Base-by-base conservation (phyloP, 2,329 filamentous ascomycete species). In the Botrytis cinerea region DNA sequence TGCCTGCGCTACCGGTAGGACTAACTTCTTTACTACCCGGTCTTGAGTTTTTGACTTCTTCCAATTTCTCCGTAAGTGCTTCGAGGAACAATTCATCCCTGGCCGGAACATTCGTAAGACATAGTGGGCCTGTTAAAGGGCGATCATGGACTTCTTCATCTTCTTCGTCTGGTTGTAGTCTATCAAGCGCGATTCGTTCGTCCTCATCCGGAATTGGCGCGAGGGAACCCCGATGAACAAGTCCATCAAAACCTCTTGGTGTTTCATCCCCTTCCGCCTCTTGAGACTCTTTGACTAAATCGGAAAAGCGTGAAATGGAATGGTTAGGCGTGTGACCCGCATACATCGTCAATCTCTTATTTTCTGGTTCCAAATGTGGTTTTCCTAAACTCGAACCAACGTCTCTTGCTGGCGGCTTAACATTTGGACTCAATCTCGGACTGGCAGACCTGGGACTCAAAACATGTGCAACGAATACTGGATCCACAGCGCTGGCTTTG, bases 301-400 rank as follows among this genome's bases (percentile, higher is more conserved):
- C 80, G 2, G 85, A 80, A 7, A 88, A 88, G 18, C 89, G 81
- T 1, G 87, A 89, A 35, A 84, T 79, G 4, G 83, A 84, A 78
- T 90, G 88, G 69, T 85, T 90, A 10, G 89, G 89, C 2, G 89
- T 90, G 80, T 90, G 89, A 1, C 89, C 89, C 32, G 89, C 89
- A 79, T 90, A 86, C 85, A 91, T 87, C 0, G 85, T 89, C 59
- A 90, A 84, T 62, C 89, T 84, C 67, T 82, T 83, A 61, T 83
- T 83, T 77, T 86, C 87, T 22, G 78, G 78, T 43, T 78, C 75
- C 66, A 25, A 74, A 76, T 32, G 79, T 73, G 38, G 48, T 10
- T 76, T 77, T 67, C 68, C 70, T 40, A 73, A 74, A 54, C 38
- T 59, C 28, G 12, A 43, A 6, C 35, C 67, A 72, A 74, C 51